These are phyloP conservation scores for Trichoderma arundinaceum DNA, from an alignment of 2,329 filamentous ascomycete genomes.

Conservation along the genomic window DNA sequence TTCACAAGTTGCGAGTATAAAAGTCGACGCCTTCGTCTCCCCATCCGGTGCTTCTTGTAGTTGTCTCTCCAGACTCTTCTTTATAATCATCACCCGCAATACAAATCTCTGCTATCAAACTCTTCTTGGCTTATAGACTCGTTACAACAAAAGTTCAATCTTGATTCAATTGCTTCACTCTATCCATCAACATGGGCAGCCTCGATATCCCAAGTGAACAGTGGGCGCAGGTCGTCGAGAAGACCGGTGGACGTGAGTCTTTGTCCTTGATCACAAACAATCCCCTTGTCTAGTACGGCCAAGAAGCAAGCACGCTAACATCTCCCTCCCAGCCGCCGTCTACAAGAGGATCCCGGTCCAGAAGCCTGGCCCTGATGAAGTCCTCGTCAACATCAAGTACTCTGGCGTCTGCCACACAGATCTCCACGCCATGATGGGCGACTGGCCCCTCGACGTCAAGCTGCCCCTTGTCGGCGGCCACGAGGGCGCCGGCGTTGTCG, in stretches of 20 bases:
- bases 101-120: background rate
- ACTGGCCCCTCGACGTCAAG: conserved; percentile 87
- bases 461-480: conserved; percentile 84
- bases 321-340: conserved; percentile 58
- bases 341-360: conserved; percentile 84
- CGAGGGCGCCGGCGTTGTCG: conserved; percentile 80
- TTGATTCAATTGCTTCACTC: conserved; percentile 12
- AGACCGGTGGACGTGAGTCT: conserved; percentile 71
- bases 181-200: conserved; percentile 32
- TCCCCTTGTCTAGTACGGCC: too few relatives aligned
- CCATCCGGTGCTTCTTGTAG: background rate
- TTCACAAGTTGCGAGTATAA: background rate
- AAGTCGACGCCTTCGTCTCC: background rate
- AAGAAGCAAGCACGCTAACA: too few relatives aligned
- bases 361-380: conserved; percentile 84
- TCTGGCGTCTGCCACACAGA: conserved; percentile 92
- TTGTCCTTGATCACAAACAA: background rate
- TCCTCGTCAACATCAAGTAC: conserved; percentile 90
- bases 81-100: too few relatives aligned
- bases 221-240: conserved; percentile 90
- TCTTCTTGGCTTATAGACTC: background rate
- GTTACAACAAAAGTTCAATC: background rate
- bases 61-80: background rate
- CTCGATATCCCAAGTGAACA: conserved; percentile 75
- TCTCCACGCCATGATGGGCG: conserved; percentile 78